Conservation (phyloP, 2,329 filamentous ascomycete species). For the Lasiodiplodia gonubiensis region DNA sequence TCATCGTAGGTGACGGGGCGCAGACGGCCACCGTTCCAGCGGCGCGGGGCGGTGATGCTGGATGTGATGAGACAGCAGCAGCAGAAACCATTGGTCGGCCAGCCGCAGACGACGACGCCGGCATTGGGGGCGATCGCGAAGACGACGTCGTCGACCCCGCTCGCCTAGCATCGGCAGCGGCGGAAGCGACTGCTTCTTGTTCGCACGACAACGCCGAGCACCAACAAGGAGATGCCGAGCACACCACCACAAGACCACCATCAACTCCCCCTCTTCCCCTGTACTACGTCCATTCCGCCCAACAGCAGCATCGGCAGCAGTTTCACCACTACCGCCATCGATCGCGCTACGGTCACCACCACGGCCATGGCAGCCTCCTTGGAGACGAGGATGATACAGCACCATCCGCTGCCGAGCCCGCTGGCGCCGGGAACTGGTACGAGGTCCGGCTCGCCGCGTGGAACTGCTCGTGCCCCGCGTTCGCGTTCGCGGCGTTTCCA, state of each 20-base stretch:
- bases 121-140: background rate
- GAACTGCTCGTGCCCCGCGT: conserved; percentile 90
- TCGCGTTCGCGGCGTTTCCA: conserved; percentile 73
- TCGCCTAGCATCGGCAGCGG: background rate
- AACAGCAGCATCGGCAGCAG: conserved; percentile 46
- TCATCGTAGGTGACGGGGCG: conserved; percentile 32
- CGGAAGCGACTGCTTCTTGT: background rate
- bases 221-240: background rate
- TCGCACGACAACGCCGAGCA: background rate
- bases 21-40: background rate
- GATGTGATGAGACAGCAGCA: no score
- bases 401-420: background rate
- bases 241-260: no score
- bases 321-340: conserved; percentile 44
- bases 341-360: conserved; percentile 34
- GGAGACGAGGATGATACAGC: background rate
- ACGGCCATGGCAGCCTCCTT: background rate
- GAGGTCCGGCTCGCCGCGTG: conserved; percentile 76
- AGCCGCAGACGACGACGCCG: background rate
- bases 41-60: background rate
- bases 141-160: background rate
- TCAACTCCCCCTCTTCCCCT: conserved; percentile 36
- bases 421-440: conserved; percentile 54
- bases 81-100: background rate
- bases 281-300: conserved; percentile 70